Evolutionary conservation across 139 green algal species (phyloP).

Genomic region (Spirogloea muscicola): DNA sequence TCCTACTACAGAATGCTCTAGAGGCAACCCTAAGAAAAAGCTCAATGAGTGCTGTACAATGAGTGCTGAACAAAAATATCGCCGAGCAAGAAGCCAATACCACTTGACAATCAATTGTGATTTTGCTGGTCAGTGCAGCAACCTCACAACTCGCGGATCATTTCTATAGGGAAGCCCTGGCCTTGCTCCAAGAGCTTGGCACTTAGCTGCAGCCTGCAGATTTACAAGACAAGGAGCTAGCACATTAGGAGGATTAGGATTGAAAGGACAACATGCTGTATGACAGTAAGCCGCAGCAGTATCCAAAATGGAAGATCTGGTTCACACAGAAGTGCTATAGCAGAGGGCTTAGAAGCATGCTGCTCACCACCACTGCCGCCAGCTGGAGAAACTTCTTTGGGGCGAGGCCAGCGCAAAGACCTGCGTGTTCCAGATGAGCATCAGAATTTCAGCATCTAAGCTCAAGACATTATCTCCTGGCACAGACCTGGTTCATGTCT

Average conservation of each 20-base stretch:
- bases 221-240: neutral
- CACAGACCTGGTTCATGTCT: too few species aligned
- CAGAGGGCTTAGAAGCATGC: neutral
- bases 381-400: neutral
- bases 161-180: constrained; percentile 20
- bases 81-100: too few species aligned
- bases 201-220: constrained; percentile 28
- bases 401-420: neutral
- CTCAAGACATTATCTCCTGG: too few species aligned
- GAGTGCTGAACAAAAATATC: too few species aligned
- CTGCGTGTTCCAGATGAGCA: too few species aligned
- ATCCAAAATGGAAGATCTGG: neutral
- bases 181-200: constrained; percentile 20
- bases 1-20: too few species aligned
- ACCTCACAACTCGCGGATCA: constrained; percentile 13
- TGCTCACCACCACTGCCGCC: neutral
- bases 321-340: neutral
- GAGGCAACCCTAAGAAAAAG: too few species aligned
- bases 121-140: too few species aligned
- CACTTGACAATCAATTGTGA: too few species aligned
- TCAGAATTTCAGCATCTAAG: too few species aligned
- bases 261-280: neutral
- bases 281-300: neutral
- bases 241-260: neutral
- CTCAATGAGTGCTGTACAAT: too few species aligned